Percentiles rank a stretch among this genome's conserved stretches.
These are phyloP conservation scores for Eimeria nieschulzi DNA, from an alignment of 169 alveolate genomes.

Conservation along the genomic window DNA sequence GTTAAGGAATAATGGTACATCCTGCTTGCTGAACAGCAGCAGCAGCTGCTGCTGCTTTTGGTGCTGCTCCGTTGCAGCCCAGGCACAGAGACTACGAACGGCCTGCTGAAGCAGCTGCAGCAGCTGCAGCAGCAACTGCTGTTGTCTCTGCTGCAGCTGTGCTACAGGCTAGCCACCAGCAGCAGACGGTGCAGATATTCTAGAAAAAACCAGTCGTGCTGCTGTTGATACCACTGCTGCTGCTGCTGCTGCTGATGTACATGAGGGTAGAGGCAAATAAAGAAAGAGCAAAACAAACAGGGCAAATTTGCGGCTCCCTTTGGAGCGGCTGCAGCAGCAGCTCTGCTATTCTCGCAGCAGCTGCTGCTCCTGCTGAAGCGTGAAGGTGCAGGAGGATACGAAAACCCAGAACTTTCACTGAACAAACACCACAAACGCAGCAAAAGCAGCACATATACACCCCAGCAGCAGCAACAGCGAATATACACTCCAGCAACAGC, in stretches of 20 bases:
- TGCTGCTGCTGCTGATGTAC: background rate
- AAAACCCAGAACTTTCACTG: background rate
- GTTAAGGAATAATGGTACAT: background rate
- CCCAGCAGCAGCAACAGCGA: background rate
- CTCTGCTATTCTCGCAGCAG: background rate
- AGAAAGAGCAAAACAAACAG: slow-evolving; percentile 5
- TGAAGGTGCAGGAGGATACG: background rate
- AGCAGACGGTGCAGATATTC: too few relatives aligned
- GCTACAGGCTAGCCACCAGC: too few relatives aligned
- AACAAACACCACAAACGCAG: too few relatives aligned
- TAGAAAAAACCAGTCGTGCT: background rate
- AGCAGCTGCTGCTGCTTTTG: slow-evolving; percentile 4
- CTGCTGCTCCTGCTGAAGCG: background rate
- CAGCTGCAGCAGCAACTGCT: slow-evolving; percentile 3
- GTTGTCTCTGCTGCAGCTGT: slow-evolving; percentile 18
- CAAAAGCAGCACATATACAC: too few relatives aligned
- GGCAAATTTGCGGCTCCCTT: background rate
- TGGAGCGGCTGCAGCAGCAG: slow-evolving; percentile 12
- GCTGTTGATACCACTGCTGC: background rate
- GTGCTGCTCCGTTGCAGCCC: background rate
- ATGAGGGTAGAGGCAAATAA: background rate
- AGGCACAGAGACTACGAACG: background rate
- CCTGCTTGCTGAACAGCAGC: background rate
- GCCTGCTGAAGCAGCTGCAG: background rate
- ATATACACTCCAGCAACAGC: background rate